phyloP scores from a whole-genome alignment of 495 filamentous ascomycete genomes.

The Tetracladium marchalianum region DNA sequence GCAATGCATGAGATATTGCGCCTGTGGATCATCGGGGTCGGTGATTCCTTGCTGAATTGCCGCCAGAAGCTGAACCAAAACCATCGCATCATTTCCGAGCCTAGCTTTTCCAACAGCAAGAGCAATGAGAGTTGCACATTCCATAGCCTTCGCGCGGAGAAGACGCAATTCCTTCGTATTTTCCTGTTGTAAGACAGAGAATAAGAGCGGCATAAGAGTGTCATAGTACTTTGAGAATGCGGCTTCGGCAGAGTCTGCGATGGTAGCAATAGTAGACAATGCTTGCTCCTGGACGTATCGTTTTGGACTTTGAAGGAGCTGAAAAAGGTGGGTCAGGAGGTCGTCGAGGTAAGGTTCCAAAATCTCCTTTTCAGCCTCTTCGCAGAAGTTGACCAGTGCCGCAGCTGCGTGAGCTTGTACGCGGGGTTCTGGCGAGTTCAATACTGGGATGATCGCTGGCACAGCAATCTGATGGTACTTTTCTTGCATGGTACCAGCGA shows the following conservation, averaged over 20 bases:
- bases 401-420: slow-evolving; percentile 97
- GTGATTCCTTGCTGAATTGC: slow-evolving; percentile 78
- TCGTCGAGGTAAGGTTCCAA: slow-evolving; percentile 92
- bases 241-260: slow-evolving; percentile 93
- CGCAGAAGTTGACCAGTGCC: slow-evolving; percentile 97
- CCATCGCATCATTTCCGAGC: slow-evolving; percentile 78
- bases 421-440: slow-evolving; percentile 80
- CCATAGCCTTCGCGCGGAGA: slow-evolving; percentile 96
- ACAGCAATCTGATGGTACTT: slow-evolving; percentile 83
- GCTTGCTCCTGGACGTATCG: slow-evolving; percentile 98
- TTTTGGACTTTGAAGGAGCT: slow-evolving; percentile 78
- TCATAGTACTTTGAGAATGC: slow-evolving; percentile 96
- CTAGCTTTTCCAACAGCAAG: slow-evolving; percentile 89
- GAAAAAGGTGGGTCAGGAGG: slow-evolving; percentile 70
- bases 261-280: slow-evolving; percentile 94
- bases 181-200: slow-evolving; percentile 78
- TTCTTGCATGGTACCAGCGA: slow-evolving; percentile 96
- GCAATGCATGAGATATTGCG: slow-evolving; percentile 95
- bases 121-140: slow-evolving; percentile 95
- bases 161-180: slow-evolving; percentile 87
- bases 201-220: slow-evolving; percentile 86
- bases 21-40: slow-evolving; percentile 92
- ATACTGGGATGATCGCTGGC: slow-evolving; percentile 83
- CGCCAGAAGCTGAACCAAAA: slow-evolving; percentile 76
- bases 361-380: slow-evolving; percentile 88